Evolutionary conservation across 140 eudicot genomes (phyloP), one percentile per base, ranked within the genome.

Genomic region (Oenanthe javanica): DNA sequence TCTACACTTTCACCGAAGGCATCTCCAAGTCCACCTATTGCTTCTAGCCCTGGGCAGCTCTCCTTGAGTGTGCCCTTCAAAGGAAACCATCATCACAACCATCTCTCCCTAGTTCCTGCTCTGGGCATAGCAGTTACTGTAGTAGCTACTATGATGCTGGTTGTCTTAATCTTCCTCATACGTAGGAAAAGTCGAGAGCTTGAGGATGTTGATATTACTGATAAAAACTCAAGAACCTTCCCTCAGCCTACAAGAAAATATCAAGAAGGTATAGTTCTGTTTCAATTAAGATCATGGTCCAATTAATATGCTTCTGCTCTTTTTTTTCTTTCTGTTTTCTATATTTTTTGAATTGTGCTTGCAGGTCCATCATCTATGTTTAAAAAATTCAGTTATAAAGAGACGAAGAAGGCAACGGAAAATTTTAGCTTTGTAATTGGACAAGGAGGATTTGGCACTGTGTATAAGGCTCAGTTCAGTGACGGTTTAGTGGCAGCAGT

Each of bases 381-480:
- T 74, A 84, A 81, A 75, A 93, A 89, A 83, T 92, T 87, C 82
- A 90, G 88, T 83, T 95, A 85, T 80, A 92, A 77, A 83, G 97
- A 92, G 87, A 90, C 89, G 38, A 95, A 88, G 87, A 90, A 87
- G 77, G 99, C 97, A 66, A 89, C 97, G 31, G 54, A 86, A 72
- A 88, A 92, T 77, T 92, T 95, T 27, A 72, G 79, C 89, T 88
- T 92, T 21, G 27, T 88, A 67, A 88, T 90, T 82, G 97, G 97
- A 81, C 92, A 89, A 88, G 99, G 99, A 46, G 99, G 99, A 79
- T 95, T 90, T 71, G 95, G 99, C 75, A 87, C 91, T 21, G 97
- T 95, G 21, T 95, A 89, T 78, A 95, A 85, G 85, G 97, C 93
- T 54, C 85, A 90, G 82, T 84, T 92, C 84, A 84, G 82, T 75